Conservation (phyloP, 1,284 basidiomycete species). For the Malassezia yamatoensis region DNA sequence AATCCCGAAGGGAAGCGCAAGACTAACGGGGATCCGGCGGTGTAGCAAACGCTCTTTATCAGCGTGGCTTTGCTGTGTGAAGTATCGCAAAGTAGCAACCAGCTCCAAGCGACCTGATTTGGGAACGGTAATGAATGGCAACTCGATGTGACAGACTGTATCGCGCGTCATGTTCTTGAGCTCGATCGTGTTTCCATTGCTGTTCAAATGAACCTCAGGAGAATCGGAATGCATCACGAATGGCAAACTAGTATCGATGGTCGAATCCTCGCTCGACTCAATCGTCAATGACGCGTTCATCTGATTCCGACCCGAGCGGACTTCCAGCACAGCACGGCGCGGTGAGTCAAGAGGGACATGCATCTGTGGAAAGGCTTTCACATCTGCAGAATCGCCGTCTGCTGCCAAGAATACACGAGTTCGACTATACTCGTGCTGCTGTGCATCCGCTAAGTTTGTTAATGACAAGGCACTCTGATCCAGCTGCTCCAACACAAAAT, state of each 20-base stretch:
- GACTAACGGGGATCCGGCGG: constrained; percentile 10
- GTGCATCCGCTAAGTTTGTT: constrained; percentile 7
- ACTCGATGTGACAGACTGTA: background rate
- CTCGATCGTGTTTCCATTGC: background rate
- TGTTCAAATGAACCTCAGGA: background rate
- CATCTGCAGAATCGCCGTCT: constrained; percentile 28
- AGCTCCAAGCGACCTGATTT: constrained; percentile 19
- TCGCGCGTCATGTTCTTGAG: constrained; percentile 3
- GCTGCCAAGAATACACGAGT: constrained; percentile 26
- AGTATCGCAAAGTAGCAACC: constrained; percentile 19
- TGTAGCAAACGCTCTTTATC: constrained; percentile 18
- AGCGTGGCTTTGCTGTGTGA: constrained; percentile 9
- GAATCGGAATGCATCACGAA: too few species aligned
- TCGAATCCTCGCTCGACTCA: background rate
- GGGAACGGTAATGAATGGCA: constrained; percentile 20
- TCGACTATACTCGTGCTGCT: constrained; percentile 13
- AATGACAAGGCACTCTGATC: background rate
- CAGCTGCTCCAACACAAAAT: constrained; percentile 36
- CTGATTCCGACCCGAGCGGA: constrained; percentile 26
- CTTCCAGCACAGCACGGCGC: constrained; percentile 21
- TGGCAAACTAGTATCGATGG: background rate
- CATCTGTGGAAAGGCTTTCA: constrained; percentile 16
- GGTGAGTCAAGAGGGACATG: constrained; percentile 29
- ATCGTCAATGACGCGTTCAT: constrained; percentile 24
- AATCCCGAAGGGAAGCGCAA: constrained; percentile 39